Base-by-base conservation (phyloP, 371 early-diverging fungal species). In the Mortierella polycephala region DNA sequence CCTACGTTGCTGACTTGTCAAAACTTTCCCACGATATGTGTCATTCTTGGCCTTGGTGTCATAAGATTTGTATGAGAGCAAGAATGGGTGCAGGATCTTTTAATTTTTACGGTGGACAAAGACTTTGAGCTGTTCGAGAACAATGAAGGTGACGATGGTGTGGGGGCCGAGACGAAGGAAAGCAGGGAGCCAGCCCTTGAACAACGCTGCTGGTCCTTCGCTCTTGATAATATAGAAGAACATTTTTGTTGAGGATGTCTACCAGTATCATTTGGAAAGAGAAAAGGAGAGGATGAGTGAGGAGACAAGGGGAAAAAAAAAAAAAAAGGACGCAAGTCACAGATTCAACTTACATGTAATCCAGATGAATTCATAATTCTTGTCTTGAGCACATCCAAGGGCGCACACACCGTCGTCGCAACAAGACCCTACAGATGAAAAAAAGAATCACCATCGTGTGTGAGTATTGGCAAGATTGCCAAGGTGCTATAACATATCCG, bases 371-470 rank as follows among this genome's bases (percentile, higher is more conserved):
- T 92, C 96, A 97, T 96, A 52, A 95, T 87, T 37, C 96, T 89
- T 0, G 96, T 96, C 83, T 97, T 97, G 56, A 95, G 86, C 13
- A 97, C 96, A 83, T 97, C 97, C 47, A 94, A 83, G 18, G 96
- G 95, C 8, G 94, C 91, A 52, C 92, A 93, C 0, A 89, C 90
- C 5, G 97, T 96, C 0, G 97, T 97, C 6, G 96, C 95, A 13
- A 96, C 91, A 20, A 97, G 85, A 41, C 94, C 96, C 89, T 90
- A 68, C 18, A 5, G 6, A 6, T 57, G 57, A 21, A 57, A 13
- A 56, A 20, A 56, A 56, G 7, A 23, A 56, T 13, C 39, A 56
- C 5, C 23, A 56, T 39, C 5, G 12, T 39, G 14, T 0, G 13
- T 7, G 57, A n/a, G 18, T 7, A 42, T 57, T 2, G 13, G 3